These are phyloP conservation scores for Avena atlantica DNA, from an alignment of 176 grass and related monocot species.

Conservation along the genomic window DNA sequence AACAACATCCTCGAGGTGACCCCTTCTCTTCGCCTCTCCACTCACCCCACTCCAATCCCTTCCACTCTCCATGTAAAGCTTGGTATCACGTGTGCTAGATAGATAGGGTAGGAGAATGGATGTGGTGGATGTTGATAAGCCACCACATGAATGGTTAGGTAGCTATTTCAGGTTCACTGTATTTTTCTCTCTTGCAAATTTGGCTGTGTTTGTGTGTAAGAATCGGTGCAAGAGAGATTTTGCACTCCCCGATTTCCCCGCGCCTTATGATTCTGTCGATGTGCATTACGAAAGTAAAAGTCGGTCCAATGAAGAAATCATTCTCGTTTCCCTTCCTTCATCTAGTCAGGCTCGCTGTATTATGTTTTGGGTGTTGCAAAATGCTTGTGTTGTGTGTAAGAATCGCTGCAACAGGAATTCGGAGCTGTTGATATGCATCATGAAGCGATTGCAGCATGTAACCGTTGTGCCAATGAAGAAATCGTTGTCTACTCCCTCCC, in stretches of 20 bases:
- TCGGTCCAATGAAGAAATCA: too few relatives aligned
- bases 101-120: background rate
- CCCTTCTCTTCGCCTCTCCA: constrained; percentile 13
- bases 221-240: too few relatives aligned
- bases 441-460: background rate
- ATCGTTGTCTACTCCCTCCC: background rate
- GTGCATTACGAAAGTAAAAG: too few relatives aligned
- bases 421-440: background rate
- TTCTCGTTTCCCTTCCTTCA: too few relatives aligned
- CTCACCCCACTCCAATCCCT: background rate
- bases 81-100: background rate
- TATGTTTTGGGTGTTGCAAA: background rate
- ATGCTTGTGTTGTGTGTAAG: background rate
- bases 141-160: constrained; percentile 15
- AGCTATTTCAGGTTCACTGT: constrained; percentile 29
- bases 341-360: too few relatives aligned
- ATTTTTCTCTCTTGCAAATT: background rate
- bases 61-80: constrained; percentile 44
- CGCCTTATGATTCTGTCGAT: too few relatives aligned
- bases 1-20: constrained; percentile 97
- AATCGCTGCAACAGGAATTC: background rate
- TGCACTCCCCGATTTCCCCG: too few relatives aligned
- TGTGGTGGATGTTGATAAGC: constrained; percentile 19
- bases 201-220: too few relatives aligned
- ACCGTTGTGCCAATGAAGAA: background rate